Evolutionary conservation across 2,329 filamentous ascomycete species (phyloP).

Genomic region (Talaromyces amestolkiae): DNA sequence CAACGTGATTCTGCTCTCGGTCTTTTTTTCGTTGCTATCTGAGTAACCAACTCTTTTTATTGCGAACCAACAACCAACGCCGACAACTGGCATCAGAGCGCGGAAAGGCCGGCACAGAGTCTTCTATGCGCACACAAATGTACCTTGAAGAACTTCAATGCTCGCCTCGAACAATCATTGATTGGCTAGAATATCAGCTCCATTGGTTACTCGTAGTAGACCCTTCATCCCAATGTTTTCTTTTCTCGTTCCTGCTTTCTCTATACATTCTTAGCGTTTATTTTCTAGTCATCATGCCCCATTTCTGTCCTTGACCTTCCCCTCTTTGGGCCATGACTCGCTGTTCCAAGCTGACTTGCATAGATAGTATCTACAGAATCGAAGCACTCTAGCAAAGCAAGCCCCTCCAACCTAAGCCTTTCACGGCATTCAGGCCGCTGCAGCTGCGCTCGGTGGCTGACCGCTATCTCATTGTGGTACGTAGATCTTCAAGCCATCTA

Average conservation of each 20-base stretch:
- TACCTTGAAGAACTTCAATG: not conserved
- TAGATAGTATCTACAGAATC: not conserved
- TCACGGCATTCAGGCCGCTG: not conserved
- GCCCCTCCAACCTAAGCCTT: not conserved
- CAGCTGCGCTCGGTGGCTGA: not conserved
- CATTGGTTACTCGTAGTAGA: not conserved
- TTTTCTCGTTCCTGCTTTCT: constrained; percentile 5
- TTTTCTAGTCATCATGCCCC: not conserved
- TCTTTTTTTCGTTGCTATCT: not conserved
- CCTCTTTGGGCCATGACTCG: not conserved
- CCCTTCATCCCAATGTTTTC: not conserved
- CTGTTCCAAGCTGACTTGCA: not conserved
- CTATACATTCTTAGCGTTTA: constrained; percentile 1
- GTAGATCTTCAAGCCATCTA: constrained; percentile 7
- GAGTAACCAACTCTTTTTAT: not conserved
- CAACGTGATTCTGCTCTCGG: constrained; percentile 4
- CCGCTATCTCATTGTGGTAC: constrained; percentile 7
- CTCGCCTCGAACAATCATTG: not conserved
- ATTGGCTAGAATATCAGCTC: not conserved
- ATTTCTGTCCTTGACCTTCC: not conserved
- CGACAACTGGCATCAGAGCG: not conserved
- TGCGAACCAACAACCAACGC: not conserved
- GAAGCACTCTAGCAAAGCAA: not conserved
- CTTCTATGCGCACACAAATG: not conserved
- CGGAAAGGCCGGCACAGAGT: too few species aligned